phyloP scores from a whole-genome alignment of 139 green algal species.

The Limnomonas spitsbergensis region DNA sequence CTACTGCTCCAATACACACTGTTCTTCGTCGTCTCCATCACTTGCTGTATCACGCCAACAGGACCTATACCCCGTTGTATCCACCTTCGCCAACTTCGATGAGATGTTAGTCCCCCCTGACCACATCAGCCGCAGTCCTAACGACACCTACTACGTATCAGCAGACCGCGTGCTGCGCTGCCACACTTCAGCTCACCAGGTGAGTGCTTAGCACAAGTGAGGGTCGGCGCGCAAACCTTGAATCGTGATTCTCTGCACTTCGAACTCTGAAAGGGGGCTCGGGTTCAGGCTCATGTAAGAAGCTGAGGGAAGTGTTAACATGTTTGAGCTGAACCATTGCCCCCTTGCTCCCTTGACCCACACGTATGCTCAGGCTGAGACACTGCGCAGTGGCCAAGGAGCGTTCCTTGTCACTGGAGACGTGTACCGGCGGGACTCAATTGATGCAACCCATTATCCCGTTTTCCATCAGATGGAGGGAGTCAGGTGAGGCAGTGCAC shows the following conservation, averaged over 20 bases:
- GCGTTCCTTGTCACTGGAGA: constrained; percentile 94
- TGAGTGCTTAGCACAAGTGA: too few relatives aligned
- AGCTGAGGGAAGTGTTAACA: too few relatives aligned
- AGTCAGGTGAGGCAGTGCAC: not conserved
- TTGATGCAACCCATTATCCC: constrained; percentile 98
- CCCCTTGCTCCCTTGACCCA: too few relatives aligned
- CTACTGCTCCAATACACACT: too few relatives aligned
- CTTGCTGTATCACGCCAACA: constrained; percentile 77
- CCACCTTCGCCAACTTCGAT: constrained; percentile 50
- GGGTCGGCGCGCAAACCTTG: too few relatives aligned
- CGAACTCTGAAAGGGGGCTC: too few relatives aligned
- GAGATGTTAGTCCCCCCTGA: constrained; percentile 87
- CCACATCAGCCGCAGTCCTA: constrained; percentile 84
- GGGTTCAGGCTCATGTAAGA: too few relatives aligned
- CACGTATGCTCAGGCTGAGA: constrained; percentile 88
- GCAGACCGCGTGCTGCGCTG: constrained; percentile 54
- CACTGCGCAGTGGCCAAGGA: constrained; percentile 70
- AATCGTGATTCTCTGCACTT: too few relatives aligned
- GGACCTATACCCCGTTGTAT: constrained; percentile 86
- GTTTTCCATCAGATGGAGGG: constrained; percentile 91
- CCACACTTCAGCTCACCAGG: constrained; percentile 67
- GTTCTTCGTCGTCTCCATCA: too few relatives aligned
- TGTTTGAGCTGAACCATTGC: too few relatives aligned
- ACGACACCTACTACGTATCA: constrained; percentile 98
- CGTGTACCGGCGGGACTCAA: constrained; percentile 93